A percentile compares a stretch with the other conserved stretches of the same genome.
Evolutionary conservation across 208 protist species (phyloP).

Genomic region (Trypanosoma caninum): DNA sequence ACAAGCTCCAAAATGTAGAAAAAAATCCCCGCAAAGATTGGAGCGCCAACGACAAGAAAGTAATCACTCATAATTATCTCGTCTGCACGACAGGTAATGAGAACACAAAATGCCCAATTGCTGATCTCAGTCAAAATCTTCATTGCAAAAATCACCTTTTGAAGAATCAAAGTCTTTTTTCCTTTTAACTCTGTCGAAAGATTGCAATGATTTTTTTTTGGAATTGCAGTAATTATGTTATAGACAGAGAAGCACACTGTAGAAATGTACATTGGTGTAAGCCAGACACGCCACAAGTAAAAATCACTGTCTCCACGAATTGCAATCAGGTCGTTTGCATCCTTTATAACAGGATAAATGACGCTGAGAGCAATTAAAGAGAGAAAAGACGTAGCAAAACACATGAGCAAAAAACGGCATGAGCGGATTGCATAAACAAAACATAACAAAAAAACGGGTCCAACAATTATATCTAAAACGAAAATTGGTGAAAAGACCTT

Average conservation of each 20-base stretch:
- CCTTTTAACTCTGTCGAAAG: conserved; percentile 22
- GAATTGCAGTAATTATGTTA: conserved; percentile 15
- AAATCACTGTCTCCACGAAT: conserved; percentile 32
- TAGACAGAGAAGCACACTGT: conserved; percentile 32
- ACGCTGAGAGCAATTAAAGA: conserved; percentile 49
- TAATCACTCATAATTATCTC: conserved; percentile 62
- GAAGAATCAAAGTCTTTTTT: conserved; percentile 24
- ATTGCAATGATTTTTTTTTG: conserved; percentile 12
- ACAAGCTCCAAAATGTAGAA: conserved; percentile 36
- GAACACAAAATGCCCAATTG: conserved; percentile 42
- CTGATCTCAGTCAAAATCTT: conserved; percentile 28
- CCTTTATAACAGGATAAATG: conserved; percentile 62
- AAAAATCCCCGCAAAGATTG: conserved; percentile 34
- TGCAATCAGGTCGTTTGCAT: conserved; percentile 40
- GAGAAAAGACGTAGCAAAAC: conserved; percentile 28
- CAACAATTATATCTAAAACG: conserved; percentile 40
- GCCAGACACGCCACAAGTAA: conserved; percentile 56
- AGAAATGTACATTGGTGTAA: conserved; percentile 63
- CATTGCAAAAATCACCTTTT: conserved; percentile 31
- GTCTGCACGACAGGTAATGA: conserved; percentile 68
- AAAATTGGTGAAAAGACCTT: conserved; percentile 72
- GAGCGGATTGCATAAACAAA: neutral
- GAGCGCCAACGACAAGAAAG: conserved; percentile 60
- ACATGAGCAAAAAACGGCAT: neutral
- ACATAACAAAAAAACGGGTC: conserved; percentile 26